These are phyloP conservation scores for button mushroom (Agaricus bisporus) DNA, from an alignment of 768 basidiomycete species.

Conservation along the genomic window DNA sequence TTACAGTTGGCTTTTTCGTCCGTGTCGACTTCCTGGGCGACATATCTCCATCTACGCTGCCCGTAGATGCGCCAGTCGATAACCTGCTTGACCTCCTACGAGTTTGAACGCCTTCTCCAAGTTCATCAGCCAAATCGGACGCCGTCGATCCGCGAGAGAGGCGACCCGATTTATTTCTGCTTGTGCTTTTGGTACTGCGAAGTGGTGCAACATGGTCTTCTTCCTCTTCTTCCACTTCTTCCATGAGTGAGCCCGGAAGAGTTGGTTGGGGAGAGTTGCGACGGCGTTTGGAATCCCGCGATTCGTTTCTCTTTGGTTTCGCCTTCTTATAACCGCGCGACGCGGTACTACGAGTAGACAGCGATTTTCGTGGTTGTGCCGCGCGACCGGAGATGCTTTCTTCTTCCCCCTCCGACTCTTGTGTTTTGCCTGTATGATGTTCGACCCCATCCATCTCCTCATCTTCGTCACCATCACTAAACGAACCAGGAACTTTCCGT, in stretches of 20 bases:
- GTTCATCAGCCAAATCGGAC: slow-evolving; percentile 26
- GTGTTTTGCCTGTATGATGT: neutral
- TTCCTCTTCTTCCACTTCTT: slow-evolving; percentile 22
- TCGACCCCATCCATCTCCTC: slow-evolving; percentile 25
- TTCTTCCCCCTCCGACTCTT: neutral
- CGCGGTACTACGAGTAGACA: slow-evolving; percentile 7
- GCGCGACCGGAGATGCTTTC: neutral
- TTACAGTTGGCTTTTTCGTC: slow-evolving; percentile 6
- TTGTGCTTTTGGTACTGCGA: slow-evolving; percentile 26
- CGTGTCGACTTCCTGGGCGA: slow-evolving; percentile 16
- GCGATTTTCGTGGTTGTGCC: neutral
- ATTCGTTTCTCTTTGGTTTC: slow-evolving; percentile 5
- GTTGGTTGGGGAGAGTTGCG: slow-evolving; percentile 2
- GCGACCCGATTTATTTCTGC: slow-evolving; percentile 11
- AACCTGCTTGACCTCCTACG: slow-evolving; percentile 40
- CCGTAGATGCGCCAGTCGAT: slow-evolving; percentile 21
- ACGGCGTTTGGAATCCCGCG: neutral
- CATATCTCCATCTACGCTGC: slow-evolving; percentile 18
- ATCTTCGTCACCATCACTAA: slow-evolving; percentile 34
- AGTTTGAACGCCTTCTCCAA: slow-evolving; percentile 27
- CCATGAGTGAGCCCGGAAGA: slow-evolving; percentile 14
- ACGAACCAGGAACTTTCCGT: slow-evolving; percentile 36
- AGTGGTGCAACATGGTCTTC: slow-evolving; percentile 34
- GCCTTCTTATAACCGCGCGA: slow-evolving; percentile 4
- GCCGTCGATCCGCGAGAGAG: slow-evolving; percentile 16